Evolutionary conservation across 163 green algal genomes (phyloP).

Genomic region (Chlamydomonas reinhardtii): DNA sequence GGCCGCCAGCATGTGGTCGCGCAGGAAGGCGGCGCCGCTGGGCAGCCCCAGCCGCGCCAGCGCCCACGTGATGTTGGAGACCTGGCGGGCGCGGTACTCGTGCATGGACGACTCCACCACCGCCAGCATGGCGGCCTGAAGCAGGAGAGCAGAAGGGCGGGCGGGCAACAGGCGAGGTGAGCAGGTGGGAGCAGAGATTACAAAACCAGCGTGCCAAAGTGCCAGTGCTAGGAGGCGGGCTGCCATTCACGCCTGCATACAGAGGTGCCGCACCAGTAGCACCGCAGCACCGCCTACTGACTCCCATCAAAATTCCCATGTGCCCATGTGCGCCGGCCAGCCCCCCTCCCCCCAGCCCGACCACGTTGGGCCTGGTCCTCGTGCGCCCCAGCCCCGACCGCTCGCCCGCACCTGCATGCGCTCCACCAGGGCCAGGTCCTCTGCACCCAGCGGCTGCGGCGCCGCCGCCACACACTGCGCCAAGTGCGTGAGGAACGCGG

Average conservation of each 20-base stretch:
- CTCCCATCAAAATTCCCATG: too few relatives aligned
- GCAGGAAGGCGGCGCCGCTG: conserved; percentile 21
- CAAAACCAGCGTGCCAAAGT: too few relatives aligned
- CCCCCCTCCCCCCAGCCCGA: too few relatives aligned
- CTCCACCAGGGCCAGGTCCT: conserved; percentile 1
- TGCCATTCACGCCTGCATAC: too few relatives aligned
- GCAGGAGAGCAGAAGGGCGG: neutral
- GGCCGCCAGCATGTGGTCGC: conserved; percentile 7
- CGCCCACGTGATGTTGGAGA: conserved; percentile 59
- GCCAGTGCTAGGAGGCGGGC: too few relatives aligned
- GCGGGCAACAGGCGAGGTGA: neutral
- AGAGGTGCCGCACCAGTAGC: too few relatives aligned
- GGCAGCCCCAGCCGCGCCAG: conserved; percentile 36
- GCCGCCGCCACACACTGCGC: conserved; percentile 18
- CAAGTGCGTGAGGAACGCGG: conserved; percentile 32
- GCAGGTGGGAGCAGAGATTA: too few relatives aligned
- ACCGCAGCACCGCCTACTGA: too few relatives aligned
- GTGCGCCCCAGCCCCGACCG: neutral
- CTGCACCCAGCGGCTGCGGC: neutral
- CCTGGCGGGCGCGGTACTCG: conserved; percentile 32
- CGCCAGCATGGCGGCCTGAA: neutral
- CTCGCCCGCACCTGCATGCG: conserved; percentile 22
- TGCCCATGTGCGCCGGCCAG: too few relatives aligned
- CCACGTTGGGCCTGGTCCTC: too few relatives aligned
- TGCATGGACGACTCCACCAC: conserved; percentile 7